Base-by-base conservation (phyloP, 306 rosid species). In the Pterocarpus macrocarpus region DNA sequence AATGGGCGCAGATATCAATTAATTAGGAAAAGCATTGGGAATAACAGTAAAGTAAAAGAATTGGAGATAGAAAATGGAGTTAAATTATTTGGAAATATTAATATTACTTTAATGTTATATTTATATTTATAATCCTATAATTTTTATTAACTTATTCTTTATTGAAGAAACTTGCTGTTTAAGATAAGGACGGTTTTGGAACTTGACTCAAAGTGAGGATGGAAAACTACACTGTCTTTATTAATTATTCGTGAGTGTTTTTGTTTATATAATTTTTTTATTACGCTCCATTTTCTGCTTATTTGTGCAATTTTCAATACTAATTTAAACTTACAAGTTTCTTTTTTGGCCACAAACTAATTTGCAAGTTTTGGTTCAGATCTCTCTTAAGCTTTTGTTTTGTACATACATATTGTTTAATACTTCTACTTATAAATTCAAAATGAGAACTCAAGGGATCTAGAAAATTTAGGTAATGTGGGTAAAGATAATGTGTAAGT, bases 31-130 rank as follows among this genome's bases (percentile, higher is more conserved):
- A 71, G 2, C 33, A 13, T 4, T 38, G 17, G 55, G 69, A 35
- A 79, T 45, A 49, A 35, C 47, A 38, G 39, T 69, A 50, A 43
- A 72, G 45, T 45, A 45, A 72, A 72, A 53, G 45, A 52, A 72
- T 38, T 38, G 53, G 44, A 30, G 67, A 39, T 62, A 8, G 57
- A 80, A n/a, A 13, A 22, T 52, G 36, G 35, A 28, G 22, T 52
- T 36, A 36, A 35, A 16, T 53, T 9, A 7, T 38, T 34, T 22
- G 16, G 71, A 57, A 11, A 22, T 22, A 22, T 22, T 22, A 22
- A 22, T 22, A 22, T 22, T 22, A 22, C 28, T 22, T 22, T 22
- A 22, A 22, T 22, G 0, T 22, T 22, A 22, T 22, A 22, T 22
- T 22, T 22, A 22, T 22, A 22, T 22, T 22, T 22, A 22, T 22